Evolutionary conservation across 805 yeast genomes (phyloP).

Genomic region (Sporopachydermia lactativora): DNA sequence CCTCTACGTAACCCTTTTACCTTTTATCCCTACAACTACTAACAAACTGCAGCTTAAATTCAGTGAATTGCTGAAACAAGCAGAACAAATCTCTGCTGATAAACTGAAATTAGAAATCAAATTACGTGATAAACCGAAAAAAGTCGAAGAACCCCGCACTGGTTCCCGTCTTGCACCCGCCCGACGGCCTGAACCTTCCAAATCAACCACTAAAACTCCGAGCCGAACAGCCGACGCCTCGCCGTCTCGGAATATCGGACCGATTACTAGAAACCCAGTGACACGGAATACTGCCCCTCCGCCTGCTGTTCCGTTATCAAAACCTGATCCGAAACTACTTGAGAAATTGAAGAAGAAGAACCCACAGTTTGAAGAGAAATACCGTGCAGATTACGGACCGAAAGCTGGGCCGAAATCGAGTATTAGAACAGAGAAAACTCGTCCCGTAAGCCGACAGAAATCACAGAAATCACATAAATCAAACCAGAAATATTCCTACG

Average conservation of each 20-base stretch:
- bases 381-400: constrained; percentile 1
- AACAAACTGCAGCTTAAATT: constrained; percentile 37
- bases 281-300: neutral
- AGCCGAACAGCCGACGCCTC: neutral
- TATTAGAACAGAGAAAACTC: too few relatives aligned
- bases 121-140: constrained; percentile 15
- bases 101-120: constrained; percentile 29
- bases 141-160: too few relatives aligned
- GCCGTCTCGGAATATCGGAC: neutral
- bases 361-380: neutral
- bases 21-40: constrained; percentile 4
- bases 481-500: too few relatives aligned
- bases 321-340: constrained; percentile 1
- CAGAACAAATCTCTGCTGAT: constrained; percentile 40
- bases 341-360: neutral
- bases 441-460: too few relatives aligned
- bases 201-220: constrained; percentile 2
- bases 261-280: neutral
- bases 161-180: too few relatives aligned
- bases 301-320: neutral
- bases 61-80: constrained; percentile 56
- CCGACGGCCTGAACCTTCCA: neutral
- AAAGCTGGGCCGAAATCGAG: neutral
- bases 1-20: constrained; percentile 3
- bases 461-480: neutral